Evolutionary conservation across 202 grass and related monocot species (phyloP), one percentile per base, ranked within the genome.

Genomic region (Dendrocalamus latiflorus): DNA sequence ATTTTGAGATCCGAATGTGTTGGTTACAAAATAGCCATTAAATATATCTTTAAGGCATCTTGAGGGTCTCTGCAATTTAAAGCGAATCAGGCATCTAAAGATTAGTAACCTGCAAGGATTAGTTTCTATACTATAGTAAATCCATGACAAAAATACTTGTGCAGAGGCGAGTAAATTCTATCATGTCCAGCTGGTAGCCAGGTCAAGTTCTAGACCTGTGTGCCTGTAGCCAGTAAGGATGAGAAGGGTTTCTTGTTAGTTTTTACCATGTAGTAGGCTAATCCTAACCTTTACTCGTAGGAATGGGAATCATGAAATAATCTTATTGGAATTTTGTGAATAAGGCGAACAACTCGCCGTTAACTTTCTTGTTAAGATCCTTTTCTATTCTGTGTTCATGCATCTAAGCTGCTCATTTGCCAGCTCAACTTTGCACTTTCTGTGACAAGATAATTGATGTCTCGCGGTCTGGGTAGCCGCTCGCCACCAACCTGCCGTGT

Each of bases 361-460:
- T 48, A 9, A 22, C 24, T n/a, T 69, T 59, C 65, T 8, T 77
- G 20, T 0, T 57, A 16, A 15, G 9, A 49, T 24, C 17, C 9
- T 34, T 22, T 3, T 64, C 20, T 51, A 5, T 6, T 72, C 0
- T 18, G 54, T 15, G 72, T 60, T 57, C n/a, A 66, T 45, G 38
- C 50, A 30, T 57, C 37, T 25, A 59, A 68, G 33, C 41, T 60
- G 39, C 41, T 67, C 11, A 11, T 74, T 81, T 74, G 58, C 55
- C 39, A 72, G 64, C 87, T 50, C 72, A 81, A 72, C 57, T 24
- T 56, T 62, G 11, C 57, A 49, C 65, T 79, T 89, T 82, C 51
- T 8, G 39, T 15, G 21, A 33, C 26, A 56, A 21, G 41, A 24
- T 49, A 25, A 28, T 39, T 45, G 37, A 16, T 44, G 22, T 39